Percentiles rank a stretch among this genome's conserved stretches.
Conservation (phyloP, 176 grass and related monocot genomes). For the Eleusine coracana region DNA sequence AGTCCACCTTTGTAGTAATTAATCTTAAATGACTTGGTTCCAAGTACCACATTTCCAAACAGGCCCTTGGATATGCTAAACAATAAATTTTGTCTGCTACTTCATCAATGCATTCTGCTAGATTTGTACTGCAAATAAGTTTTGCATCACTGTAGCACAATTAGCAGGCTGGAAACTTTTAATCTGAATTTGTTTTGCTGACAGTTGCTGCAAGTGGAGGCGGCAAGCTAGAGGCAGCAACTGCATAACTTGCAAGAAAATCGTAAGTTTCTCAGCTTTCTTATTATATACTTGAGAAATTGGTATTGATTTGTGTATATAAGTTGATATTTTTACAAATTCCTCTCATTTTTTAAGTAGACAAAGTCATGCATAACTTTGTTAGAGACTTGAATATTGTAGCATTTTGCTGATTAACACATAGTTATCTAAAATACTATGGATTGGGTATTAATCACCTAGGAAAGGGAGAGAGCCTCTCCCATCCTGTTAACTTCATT, state of each 20-base stretch:
- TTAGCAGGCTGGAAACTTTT: not conserved
- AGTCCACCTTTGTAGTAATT: not conserved
- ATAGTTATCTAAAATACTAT: not conserved
- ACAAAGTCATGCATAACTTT: not conserved
- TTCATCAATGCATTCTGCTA: not conserved
- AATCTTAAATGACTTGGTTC: not conserved
- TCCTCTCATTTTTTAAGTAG: not conserved
- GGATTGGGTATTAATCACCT: not conserved
- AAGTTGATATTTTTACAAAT: not conserved
- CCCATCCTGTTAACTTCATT: no score
- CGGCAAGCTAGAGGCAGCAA: constrained; percentile 69
- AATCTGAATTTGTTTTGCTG: constrained; percentile 26
- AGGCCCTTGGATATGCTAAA: not conserved
- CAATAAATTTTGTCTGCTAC: constrained; percentile 6
- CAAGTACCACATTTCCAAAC: not conserved
- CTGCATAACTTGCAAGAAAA: constrained; percentile 89
- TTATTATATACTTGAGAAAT: constrained; percentile 4
- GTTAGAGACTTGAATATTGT: constrained; percentile 3
- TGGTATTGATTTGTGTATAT: not conserved
- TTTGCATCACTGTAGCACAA: not conserved
- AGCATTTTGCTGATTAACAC: constrained; percentile 9
- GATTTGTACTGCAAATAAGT: not conserved
- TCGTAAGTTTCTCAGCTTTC: constrained; percentile 47
- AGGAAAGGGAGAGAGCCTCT: no score
- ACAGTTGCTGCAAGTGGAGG: constrained; percentile 75